Evolutionary conservation across 2,329 filamentous ascomycete genomes (phyloP).

Genomic region (Nannizziopsis arthrosporioides): DNA sequence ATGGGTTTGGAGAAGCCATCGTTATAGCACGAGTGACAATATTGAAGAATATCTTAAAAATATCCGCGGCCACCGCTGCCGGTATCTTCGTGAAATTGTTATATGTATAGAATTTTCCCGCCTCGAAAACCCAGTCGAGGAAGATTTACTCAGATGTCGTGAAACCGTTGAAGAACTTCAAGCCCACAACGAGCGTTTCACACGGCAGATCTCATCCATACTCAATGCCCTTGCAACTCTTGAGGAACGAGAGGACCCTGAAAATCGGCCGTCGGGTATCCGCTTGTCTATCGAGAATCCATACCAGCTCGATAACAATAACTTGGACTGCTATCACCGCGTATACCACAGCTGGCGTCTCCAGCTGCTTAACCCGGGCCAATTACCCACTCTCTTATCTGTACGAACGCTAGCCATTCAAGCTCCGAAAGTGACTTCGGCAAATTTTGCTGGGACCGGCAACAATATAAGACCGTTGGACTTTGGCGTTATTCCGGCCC

Average conservation of each 20-base stretch:
- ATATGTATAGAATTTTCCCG: conserved; percentile 1
- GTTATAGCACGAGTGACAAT: background rate
- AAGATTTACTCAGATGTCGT: conserved; percentile 2
- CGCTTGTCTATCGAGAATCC: background rate
- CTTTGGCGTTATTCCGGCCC: background rate
- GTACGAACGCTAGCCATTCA: background rate
- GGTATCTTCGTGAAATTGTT: conserved; percentile 6
- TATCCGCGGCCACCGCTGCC: conserved; percentile 7
- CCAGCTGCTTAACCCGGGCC: conserved; percentile 1
- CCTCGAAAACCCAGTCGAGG: background rate
- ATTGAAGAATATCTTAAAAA: background rate
- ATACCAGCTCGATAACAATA: background rate
- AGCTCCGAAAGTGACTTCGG: background rate
- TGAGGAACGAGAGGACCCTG: background rate
- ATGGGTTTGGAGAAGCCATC: background rate
- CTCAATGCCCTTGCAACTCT: conserved; percentile 7
- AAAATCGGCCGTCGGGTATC: background rate
- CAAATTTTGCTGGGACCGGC: background rate
- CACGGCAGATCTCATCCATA: conserved; percentile 1
- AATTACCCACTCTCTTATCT: conserved; percentile 4
- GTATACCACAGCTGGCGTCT: conserved; percentile 7
- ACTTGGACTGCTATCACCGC: conserved; percentile 5
- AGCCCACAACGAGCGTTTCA: conserved; percentile 8
- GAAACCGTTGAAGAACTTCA: conserved; percentile 6
- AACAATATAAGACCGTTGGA: background rate